Base-by-base conservation (phyloP, 163 green algal species). In the Prototheca cutis region DNA sequence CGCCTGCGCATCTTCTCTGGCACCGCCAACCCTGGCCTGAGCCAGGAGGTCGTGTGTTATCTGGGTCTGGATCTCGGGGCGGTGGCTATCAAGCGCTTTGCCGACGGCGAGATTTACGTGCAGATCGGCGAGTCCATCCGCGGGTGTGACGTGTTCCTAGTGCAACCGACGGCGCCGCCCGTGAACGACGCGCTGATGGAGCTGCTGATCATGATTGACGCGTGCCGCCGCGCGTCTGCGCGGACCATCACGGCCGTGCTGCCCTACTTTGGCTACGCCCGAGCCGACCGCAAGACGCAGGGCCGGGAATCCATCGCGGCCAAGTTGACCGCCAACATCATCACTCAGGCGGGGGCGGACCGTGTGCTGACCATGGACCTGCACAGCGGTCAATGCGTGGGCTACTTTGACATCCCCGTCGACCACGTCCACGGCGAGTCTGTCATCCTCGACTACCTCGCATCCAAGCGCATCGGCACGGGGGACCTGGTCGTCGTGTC, bases 321-420 rank as follows among this genome's bases (percentile, higher is more conserved):
- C 64, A 95, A 95, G 80, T 78, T 95, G 66, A 87, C 76, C 21
- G 88, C 88, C 73, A 95, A 95, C 75, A 73, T 95, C 18, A 78
- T 95, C 33, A 87, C 80, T 18, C 70, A 84, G 63, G 77, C 78
- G 51, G 88, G 88, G n/a, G 91, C 86, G n/a, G 82, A 97, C 70
- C 79, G 93, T 0, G 84, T 98, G 53, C 72, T 99, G 51, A 81
- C 90, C 27, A 90, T 97, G 71, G 93, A 99, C 78, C 77, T 99
- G 63, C 93, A 99, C 85, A 90, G 74, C 29, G 86, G 87, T 17
- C 93, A 99, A 82, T 95, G 87, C 66, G 90, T 98, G 27, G 93
- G 93, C 15, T 96, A 98, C 81, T 99, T 98, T 74, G 93, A 99
- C 78, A 98, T 99, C 65, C 93, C 93, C 21, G 93, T 98, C n/a